Percentiles rank a stretch among this genome's conserved stretches.
These are phyloP conservation scores for Pythium rishiriense DNA, from an alignment of 352 stramenopile genomes.

Conservation along the genomic window DNA sequence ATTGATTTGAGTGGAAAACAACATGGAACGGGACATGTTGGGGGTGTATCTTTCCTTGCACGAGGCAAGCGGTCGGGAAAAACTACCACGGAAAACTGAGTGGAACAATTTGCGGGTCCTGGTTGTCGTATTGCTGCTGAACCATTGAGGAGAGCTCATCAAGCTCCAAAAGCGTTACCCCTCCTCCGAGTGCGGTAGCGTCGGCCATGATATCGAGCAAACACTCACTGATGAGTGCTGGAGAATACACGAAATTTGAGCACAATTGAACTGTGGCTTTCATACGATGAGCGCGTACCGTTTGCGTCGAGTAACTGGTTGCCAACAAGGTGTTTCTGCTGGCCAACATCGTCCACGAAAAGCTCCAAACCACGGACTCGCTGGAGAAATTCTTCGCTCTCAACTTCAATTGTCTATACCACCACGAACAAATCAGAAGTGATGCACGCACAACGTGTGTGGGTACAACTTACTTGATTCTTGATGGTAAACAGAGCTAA, in stretches of 20 bases:
- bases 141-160: conserved; percentile 7
- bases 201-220: conserved; percentile 17
- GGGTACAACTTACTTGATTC: neutral
- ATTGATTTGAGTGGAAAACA: conserved; percentile 1
- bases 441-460: neutral
- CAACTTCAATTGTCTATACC: neutral
- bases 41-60: neutral
- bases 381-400: conserved; percentile 14
- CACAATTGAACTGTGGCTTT: neutral
- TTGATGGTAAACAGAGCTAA: conserved; percentile 1
- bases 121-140: neutral
- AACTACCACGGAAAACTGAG: conserved; percentile 5
- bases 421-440: neutral
- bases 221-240: conserved; percentile 17
- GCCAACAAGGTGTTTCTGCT: neutral
- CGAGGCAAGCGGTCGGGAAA: neutral
- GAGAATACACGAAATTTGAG: neutral
- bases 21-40: conserved; percentile 18
- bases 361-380: conserved; percentile 11
- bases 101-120: neutral
- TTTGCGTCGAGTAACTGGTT: conserved; percentile 4
- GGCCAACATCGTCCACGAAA: conserved; percentile 16
- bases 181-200: conserved; percentile 10
- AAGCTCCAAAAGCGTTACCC: conserved; percentile 1
- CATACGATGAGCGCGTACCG: conserved; percentile 1